Conservation (phyloP, 352 stramenopile species). For the Pythium sukuiense region DNA sequence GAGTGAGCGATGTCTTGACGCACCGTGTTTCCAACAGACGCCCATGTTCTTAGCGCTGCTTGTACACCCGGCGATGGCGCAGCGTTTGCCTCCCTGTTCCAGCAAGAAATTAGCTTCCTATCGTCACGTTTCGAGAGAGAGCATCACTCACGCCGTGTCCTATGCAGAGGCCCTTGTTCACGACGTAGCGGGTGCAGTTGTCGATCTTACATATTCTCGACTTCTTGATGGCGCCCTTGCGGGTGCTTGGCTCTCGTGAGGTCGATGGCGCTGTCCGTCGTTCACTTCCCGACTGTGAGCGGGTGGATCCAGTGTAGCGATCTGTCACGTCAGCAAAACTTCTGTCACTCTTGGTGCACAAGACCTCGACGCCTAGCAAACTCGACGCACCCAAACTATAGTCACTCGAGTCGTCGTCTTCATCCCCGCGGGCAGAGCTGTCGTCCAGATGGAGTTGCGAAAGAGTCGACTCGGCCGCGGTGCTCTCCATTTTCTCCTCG, state of each 20-base stretch:
- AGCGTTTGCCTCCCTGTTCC: conserved; percentile 65
- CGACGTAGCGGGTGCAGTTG: conserved; percentile 71
- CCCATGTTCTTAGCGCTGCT: conserved; percentile 78
- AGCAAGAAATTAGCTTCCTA: conserved; percentile 10
- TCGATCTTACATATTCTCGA: conserved; percentile 80
- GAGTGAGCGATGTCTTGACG: not conserved
- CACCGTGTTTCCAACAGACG: conserved; percentile 78
- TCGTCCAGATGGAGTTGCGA: conserved; percentile 16
- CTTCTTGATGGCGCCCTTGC: conserved; percentile 37
- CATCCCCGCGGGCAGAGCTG: conserved; percentile 15
- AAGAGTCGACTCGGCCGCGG: conserved; percentile 12
- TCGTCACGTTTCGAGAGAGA: not conserved
- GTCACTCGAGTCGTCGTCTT: conserved; percentile 34
- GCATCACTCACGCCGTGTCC: conserved; percentile 49
- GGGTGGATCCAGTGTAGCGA: conserved; percentile 1
- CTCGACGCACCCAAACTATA: conserved; percentile 26
- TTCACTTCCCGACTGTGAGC: conserved; percentile 18
- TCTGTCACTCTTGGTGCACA: not conserved
- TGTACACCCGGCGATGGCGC: conserved; percentile 57
- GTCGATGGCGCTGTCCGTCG: conserved; percentile 11
- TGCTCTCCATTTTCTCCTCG: conserved; percentile 8
- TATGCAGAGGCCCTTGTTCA: conserved; percentile 76
- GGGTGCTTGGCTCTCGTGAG: not conserved
- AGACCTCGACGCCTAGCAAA: not conserved
- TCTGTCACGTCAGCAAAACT: conserved; percentile 10